These are phyloP conservation scores for Pseudonitzschia delicatissima DNA, from an alignment of 108 stramenopile genomes.

Conservation along the genomic window DNA sequence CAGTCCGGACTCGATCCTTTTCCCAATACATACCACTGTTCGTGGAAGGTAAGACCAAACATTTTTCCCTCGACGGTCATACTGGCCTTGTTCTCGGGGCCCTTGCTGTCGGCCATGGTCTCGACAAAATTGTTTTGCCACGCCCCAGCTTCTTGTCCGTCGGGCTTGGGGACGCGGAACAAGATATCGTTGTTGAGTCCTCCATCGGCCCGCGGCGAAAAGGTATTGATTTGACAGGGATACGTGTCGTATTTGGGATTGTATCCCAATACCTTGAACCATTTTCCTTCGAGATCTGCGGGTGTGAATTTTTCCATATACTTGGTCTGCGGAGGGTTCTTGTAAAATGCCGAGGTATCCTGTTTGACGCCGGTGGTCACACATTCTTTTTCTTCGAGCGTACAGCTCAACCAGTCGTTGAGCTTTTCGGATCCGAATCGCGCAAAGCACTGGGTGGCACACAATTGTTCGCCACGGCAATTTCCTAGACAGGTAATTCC, in stretches of 20 bases:
- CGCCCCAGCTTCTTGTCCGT: constrained; percentile 73
- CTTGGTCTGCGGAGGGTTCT: constrained; percentile 54
- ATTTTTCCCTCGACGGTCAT: constrained; percentile 92
- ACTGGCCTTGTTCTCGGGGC: constrained; percentile 46
- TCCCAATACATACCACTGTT: constrained; percentile 94
- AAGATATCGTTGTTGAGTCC: constrained; percentile 82
- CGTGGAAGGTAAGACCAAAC: constrained; percentile 89
- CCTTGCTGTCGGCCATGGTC: constrained; percentile 58
- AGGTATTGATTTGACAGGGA: constrained; percentile 92
- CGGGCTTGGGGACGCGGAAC: constrained; percentile 80
- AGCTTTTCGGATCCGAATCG: constrained; percentile 71
- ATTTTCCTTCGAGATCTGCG: constrained; percentile 69
- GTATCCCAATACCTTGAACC: constrained; percentile 93
- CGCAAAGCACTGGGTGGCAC: constrained; percentile 86
- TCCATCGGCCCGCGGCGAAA: constrained; percentile 45
- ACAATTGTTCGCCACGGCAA: constrained; percentile 90
- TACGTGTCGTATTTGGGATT: constrained; percentile 94
- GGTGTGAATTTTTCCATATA: constrained; percentile 75
- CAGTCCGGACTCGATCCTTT: constrained; percentile 64
- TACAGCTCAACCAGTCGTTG: constrained; percentile 79
- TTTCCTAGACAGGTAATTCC: constrained; percentile 83
- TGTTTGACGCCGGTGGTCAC: constrained; percentile 68
- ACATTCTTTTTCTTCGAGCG: constrained; percentile 87
- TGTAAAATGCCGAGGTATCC: constrained; percentile 75
- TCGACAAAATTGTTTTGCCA: constrained; percentile 89